Evolutionary conservation across 768 basidiomycete genomes (phyloP).

Genomic region (button mushroom (Agaricus bisporus)): DNA sequence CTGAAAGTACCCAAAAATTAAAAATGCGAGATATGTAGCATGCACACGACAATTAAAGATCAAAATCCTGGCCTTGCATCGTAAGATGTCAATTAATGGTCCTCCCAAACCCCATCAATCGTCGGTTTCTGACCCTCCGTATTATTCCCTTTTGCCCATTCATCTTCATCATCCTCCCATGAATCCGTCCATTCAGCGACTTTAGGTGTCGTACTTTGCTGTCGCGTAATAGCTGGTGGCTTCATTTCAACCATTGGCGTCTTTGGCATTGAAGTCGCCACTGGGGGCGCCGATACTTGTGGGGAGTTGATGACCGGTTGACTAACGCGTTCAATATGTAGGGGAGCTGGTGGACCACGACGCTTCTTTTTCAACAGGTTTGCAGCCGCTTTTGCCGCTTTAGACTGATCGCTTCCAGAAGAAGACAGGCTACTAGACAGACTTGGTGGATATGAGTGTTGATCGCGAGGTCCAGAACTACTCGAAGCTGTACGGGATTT

Average conservation of each 20-base stretch:
- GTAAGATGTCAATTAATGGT: too few species aligned
- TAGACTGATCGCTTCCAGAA: slow-evolving; percentile 17
- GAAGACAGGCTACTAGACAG: slow-evolving; percentile 33
- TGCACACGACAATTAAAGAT: not conserved
- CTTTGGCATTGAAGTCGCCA: slow-evolving; percentile 8
- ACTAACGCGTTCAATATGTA: slow-evolving; percentile 26
- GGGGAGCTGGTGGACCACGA: slow-evolving; percentile 31
- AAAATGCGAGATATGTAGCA: not conserved
- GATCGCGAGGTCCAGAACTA: slow-evolving; percentile 24
- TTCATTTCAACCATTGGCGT: slow-evolving; percentile 8
- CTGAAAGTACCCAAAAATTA: not conserved
- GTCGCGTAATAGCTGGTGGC: not conserved
- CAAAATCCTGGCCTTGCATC: not conserved
- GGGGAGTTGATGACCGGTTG: slow-evolving; percentile 31
- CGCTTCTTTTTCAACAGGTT: slow-evolving; percentile 30
- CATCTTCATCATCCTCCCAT: slow-evolving; percentile 46
- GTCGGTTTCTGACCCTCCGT: slow-evolving; percentile 30
- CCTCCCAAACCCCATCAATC: slow-evolving; percentile 14
- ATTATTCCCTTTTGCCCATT: slow-evolving; percentile 37
- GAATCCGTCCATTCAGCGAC: slow-evolving; percentile 40
- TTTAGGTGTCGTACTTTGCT: slow-evolving; percentile 5
- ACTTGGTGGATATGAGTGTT: slow-evolving; percentile 62
- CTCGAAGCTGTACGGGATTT: slow-evolving; percentile 34
- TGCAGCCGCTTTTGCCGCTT: slow-evolving; percentile 24
- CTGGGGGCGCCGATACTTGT: slow-evolving; percentile 12